These are phyloP conservation scores for Coelastrella sp. DNA, from an alignment of 139 green algal genomes.

Conservation along the genomic window DNA sequence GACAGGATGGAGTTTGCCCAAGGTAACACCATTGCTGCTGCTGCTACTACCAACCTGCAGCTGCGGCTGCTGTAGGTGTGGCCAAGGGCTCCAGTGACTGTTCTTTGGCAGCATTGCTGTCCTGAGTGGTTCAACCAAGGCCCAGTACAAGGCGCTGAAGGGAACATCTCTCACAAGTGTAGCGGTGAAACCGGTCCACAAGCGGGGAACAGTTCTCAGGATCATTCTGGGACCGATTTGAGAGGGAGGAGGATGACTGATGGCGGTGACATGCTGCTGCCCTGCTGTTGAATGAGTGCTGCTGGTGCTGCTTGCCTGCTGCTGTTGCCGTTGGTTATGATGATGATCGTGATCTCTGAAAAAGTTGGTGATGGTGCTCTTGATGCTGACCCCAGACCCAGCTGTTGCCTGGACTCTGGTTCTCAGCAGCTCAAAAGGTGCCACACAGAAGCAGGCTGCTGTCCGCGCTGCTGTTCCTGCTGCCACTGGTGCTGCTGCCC, in stretches of 20 bases:
- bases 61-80: not conserved
- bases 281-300: not conserved
- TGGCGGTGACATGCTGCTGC: not conserved
- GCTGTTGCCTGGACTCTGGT: conserved; percentile 76
- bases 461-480: conserved; percentile 76
- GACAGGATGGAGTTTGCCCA: not conserved
- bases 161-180: conserved; percentile 93
- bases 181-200: conserved; percentile 86
- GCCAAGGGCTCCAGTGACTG: conserved; percentile 29
- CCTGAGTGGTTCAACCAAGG: conserved; percentile 86
- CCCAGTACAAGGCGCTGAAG: conserved; percentile 96
- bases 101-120: conserved; percentile 53
- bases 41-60: not conserved
- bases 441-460: conserved; percentile 78
- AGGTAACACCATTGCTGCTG: conserved; percentile 11
- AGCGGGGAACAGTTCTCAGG: conserved; percentile 41
- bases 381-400: not conserved
- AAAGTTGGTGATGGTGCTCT: conserved; percentile 5
- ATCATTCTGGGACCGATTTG: conserved; percentile 4
- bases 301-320: not conserved
- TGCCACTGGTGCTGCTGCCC: conserved; percentile 67
- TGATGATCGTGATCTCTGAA: not conserved
- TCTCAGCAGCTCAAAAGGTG: conserved; percentile 88
- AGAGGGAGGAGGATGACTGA: not conserved
- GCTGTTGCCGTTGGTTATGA: not conserved